A percentile compares a stretch with the other conserved stretches of the same genome.
These are phyloP conservation scores for Fomitopsis betulina DNA, from an alignment of 1,284 basidiomycete genomes.

Conservation along the genomic window DNA sequence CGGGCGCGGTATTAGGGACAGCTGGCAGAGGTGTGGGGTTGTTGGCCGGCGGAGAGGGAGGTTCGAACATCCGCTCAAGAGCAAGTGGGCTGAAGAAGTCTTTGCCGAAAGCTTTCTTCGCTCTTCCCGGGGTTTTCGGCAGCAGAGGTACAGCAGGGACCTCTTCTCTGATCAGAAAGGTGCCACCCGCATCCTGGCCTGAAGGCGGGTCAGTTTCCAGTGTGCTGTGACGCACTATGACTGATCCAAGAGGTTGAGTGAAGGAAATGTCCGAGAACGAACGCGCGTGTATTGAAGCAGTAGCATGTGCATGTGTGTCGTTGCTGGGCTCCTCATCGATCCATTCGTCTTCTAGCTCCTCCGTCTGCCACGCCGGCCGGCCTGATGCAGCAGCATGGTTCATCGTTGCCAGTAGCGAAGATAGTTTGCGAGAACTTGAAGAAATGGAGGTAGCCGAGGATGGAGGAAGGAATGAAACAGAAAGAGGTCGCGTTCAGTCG, in stretches of 20 bases:
- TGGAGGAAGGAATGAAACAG: not conserved
- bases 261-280: slow-evolving; percentile 54
- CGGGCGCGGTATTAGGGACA: slow-evolving; percentile 22
- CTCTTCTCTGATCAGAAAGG: slow-evolving; percentile 78
- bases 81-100: slow-evolving; percentile 84
- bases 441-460: not conserved
- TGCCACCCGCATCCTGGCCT: slow-evolving; percentile 44
- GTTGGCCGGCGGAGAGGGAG: slow-evolving; percentile 66
- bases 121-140: slow-evolving; percentile 58
- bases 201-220: slow-evolving; percentile 27
- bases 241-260: slow-evolving; percentile 50
- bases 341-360: slow-evolving; percentile 54
- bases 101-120: slow-evolving; percentile 61
- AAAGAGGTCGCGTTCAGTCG: not conserved
- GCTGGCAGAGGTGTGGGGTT: slow-evolving; percentile 19
- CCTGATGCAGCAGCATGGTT: not conserved
- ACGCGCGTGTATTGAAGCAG: slow-evolving; percentile 19
- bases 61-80: slow-evolving; percentile 87
- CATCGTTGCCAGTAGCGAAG: not conserved
- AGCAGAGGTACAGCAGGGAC: slow-evolving; percentile 49
- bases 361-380: slow-evolving; percentile 48
- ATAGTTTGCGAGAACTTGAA: not conserved
- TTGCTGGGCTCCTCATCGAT: slow-evolving; percentile 28
- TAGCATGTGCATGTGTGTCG: slow-evolving; percentile 9
- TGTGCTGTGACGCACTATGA: slow-evolving; percentile 44